A percentile compares a stretch with the other conserved stretches of the same genome.
Conservation (phyloP, 768 basidiomycete genomes). For the Suillus discolor region DNA sequence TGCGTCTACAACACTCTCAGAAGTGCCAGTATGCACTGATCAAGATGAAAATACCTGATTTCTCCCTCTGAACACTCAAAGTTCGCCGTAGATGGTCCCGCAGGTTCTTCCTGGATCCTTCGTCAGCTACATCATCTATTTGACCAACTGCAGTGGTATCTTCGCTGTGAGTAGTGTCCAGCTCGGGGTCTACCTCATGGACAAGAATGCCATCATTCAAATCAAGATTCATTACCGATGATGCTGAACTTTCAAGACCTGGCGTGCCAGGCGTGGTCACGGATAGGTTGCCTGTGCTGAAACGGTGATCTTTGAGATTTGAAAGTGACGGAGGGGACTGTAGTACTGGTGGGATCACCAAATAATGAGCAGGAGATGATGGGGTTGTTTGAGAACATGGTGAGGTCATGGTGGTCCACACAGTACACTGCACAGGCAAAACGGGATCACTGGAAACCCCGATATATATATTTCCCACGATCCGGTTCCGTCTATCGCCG, state of each 20-base stretch:
- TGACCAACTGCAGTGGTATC: conserved; percentile 50
- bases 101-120: conserved; percentile 62
- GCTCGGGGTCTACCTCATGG: conserved; percentile 68
- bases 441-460: no score
- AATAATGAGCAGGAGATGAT: background rate
- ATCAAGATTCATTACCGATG: conserved; percentile 70
- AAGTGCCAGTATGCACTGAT: conserved; percentile 7
- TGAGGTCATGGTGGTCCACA: conserved; percentile 2
- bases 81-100: conserved; percentile 75
- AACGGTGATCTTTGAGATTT: background rate
- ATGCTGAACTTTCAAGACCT: conserved; percentile 62
- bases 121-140: conserved; percentile 47
- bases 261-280: conserved; percentile 28
- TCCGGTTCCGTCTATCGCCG: conserved; percentile 8
- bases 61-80: conserved; percentile 52
- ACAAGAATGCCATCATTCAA: conserved; percentile 69
- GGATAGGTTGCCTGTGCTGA: background rate
- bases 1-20: conserved; percentile 31
- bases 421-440: no score
- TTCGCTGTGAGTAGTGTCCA: conserved; percentile 56
- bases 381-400: background rate
- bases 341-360: background rate
- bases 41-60: conserved; percentile 42
- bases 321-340: background rate
- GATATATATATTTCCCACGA: conserved; percentile 21